Conservation (phyloP, 768 basidiomycete genomes). For the Tylopilus sp. region DNA sequence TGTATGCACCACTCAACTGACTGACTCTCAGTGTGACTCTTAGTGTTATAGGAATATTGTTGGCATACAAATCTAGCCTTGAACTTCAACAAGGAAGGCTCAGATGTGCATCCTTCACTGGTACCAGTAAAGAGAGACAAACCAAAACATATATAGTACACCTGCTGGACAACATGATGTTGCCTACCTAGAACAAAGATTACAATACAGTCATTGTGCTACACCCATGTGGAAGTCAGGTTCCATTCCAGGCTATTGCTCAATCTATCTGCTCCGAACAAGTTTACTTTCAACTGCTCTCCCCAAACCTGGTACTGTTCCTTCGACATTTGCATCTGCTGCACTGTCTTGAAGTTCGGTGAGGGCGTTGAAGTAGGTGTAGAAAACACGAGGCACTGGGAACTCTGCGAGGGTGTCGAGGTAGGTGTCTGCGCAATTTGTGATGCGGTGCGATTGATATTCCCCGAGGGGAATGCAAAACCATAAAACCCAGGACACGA, state of each 20-base stretch:
- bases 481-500: constrained; percentile 26
- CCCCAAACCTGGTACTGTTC: constrained; percentile 16
- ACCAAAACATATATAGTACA: no score
- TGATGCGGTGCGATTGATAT: constrained; percentile 17
- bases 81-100: no score
- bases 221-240: constrained; percentile 4
- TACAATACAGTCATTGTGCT: no score
- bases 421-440: constrained; percentile 21
- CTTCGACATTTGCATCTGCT: constrained; percentile 9
- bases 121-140: no score
- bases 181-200: not conserved
- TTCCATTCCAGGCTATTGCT: constrained; percentile 9
- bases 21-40: no score
- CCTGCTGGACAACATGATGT: no score
- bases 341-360: constrained; percentile 12
- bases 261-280: constrained; percentile 9
- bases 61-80: no score
- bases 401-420: constrained; percentile 16
- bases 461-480: constrained; percentile 26
- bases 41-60: no score
- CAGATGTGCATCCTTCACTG: no score
- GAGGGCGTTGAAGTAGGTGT: constrained; percentile 11
- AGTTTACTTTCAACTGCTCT: constrained; percentile 5
- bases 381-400: constrained; percentile 12
- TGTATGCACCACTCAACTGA: no score